Evolutionary conservation across 371 early-diverging fungal species (phyloP), one percentile per base, ranked within the genome.

Genomic region (Dichotomocladium elegans): DNA sequence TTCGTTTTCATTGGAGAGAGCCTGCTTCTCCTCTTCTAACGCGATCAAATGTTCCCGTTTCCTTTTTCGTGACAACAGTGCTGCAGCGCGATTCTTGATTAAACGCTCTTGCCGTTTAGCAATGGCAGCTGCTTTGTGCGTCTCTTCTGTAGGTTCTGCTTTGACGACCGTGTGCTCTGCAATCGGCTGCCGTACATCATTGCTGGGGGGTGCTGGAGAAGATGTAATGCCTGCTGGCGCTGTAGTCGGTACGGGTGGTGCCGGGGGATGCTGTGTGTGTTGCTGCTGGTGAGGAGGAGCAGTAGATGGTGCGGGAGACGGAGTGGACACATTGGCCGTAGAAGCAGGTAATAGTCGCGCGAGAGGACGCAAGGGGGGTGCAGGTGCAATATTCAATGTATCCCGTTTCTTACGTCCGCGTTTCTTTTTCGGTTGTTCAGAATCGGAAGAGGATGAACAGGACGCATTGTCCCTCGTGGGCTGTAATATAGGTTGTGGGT

Each of bases 71-170:
- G 92, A 92, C 44, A 89, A 68, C 33, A 92, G 70, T 2, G 95
- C 95, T 0, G 93, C 92, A 0, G 92, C 93, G n/a, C 95, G 79
- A 63, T 95, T 95, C 74, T 92, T 93, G 54, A 93, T 90, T 49
- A 93, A 63, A 14, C 95, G 79, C 60, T 92, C 92, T 63, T 93
- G 91, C 25, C 89, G 79, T 64, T 93, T 95, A 25, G 75, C 66
- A 1, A 74, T 41, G 12, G 77, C 74, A 0, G 73, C 61, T 24
- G 54, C 60, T 19, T 70, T 68, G 40, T 61, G 64, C 25, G 61
- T 53, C 12, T 65, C 63, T 33, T 60, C 52, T 22, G 17, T 12
- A 30, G 61, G 51, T 12, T 58, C 52, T 2, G 31, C 47, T 53
- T 56, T 48, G 24, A 50, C 31, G 15, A 40, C 40, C 17, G 49